These are phyloP conservation scores for Ceratocystiopsis sp. DNA, from an alignment of 2,329 filamentous ascomycete species.

Conservation along the genomic window DNA sequence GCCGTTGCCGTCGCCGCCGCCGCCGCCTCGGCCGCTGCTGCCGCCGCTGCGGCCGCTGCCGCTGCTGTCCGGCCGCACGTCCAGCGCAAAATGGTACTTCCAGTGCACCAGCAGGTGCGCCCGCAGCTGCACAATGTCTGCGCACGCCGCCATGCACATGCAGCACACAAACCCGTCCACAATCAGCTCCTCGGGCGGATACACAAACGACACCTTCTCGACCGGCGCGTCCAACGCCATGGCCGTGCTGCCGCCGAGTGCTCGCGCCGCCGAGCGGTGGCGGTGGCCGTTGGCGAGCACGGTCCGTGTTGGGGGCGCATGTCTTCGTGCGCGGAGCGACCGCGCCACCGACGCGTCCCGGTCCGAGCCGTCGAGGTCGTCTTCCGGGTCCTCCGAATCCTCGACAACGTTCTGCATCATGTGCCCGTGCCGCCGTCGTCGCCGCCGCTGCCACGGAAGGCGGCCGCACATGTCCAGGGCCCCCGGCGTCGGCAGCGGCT, in stretches of 20 bases:
- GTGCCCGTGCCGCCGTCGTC: not conserved
- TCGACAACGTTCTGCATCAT: not conserved
- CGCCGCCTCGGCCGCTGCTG: no score
- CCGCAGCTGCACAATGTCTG: conserved; percentile 29
- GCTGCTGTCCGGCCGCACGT: conserved; percentile 14
- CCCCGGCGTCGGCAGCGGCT: conserved; percentile 7
- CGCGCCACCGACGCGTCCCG: conserved; percentile 32
- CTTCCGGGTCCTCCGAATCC: conserved; percentile 10
- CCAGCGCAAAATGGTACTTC: conserved; percentile 26
- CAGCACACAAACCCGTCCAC: conserved; percentile 35
- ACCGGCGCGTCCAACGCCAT: no score
- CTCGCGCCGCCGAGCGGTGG: conserved; percentile 2
- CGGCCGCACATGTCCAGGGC: no score
- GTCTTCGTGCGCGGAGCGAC: conserved; percentile 22
- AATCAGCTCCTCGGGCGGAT: conserved; percentile 26
- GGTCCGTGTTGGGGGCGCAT: no score
- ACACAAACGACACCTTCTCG: conserved; percentile 25
- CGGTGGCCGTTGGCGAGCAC: conserved; percentile 11
- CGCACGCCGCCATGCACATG: conserved; percentile 29
- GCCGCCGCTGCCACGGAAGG: not conserved
- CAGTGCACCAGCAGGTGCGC: conserved; percentile 31
- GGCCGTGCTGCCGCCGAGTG: no score
- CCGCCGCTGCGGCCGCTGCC: conserved; percentile 9
- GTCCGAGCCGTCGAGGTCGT: conserved; percentile 20
- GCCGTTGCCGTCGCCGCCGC: no score